Conservation (phyloP, 2,329 filamentous ascomycete genomes). For the Penicillium sp. region DNA sequence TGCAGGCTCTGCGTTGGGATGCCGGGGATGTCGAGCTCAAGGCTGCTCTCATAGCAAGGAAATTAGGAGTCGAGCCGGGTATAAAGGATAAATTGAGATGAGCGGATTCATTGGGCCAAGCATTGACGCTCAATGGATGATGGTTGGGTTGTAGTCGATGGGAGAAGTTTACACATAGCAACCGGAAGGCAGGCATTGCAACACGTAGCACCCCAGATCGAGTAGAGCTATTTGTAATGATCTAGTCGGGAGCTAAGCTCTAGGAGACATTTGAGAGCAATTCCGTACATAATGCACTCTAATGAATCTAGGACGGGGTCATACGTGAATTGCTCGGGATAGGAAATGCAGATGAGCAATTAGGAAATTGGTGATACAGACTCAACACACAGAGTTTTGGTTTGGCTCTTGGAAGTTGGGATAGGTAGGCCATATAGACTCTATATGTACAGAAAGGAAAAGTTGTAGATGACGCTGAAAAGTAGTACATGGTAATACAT, state of each 20-base stretch:
- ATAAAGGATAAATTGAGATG: neutral
- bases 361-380: slow-evolving; percentile 16
- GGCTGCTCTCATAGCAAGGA: neutral
- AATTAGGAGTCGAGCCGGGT: neutral
- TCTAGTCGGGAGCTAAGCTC: neutral
- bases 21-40: slow-evolving; percentile 9
- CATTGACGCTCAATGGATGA: slow-evolving; percentile 13
- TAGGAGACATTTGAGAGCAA: neutral
- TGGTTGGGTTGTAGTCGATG: slow-evolving; percentile 4
- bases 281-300: neutral
- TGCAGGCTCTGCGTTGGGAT: slow-evolving; percentile 17
- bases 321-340: neutral
- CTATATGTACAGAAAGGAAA: slow-evolving; percentile 30
- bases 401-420: slow-evolving; percentile 28
- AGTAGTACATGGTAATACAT: slow-evolving; percentile 32
- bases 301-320: neutral
- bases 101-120: neutral
- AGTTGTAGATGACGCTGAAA: slow-evolving; percentile 31
- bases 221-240: neutral
- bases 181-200: neutral
- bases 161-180: slow-evolving; percentile 9
- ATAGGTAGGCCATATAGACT: slow-evolving; percentile 29
- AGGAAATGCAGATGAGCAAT: neutral
- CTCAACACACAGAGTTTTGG: slow-evolving; percentile 30
- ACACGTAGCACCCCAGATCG: neutral